Base-by-base conservation (phyloP, 208 protist species). In the Leishmania major region DNA sequence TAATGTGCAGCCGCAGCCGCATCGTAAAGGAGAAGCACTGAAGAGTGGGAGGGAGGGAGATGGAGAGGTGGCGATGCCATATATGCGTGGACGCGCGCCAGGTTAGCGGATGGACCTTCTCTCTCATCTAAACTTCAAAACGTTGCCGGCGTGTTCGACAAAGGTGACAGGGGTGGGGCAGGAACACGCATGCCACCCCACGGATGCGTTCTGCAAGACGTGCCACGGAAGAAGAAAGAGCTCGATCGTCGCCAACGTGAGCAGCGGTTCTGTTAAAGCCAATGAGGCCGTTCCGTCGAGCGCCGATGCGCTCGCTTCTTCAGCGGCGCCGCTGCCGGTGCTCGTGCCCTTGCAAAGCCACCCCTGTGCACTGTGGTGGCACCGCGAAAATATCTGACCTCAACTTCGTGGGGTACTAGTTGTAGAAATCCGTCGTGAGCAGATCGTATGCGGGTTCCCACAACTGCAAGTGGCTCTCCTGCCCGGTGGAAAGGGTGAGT, bases 361-460 rank as follows among this genome's bases (percentile, higher is more conserved):
- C 82, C 71, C 53, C 82, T 15, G 77, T 84, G 67, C 92, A 94
- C 78, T 89, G 75, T 28, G 73, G 77, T 6, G 92, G 92, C 2
- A 94, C 85, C 11, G 49, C 55, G 83, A 95, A 94, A 6, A 91
- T 84, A n/a, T 75, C 78, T 1, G 80, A 77, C 40, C 82, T 78
- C n/a, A 89, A 88, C n/a, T 67, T 51, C 17, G 77, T 79, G 40
- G 89, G 88, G 35, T 93, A 87, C 80, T 90, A 94, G 75, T 94
- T 92, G 78, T 93, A 95, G 79, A 93, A 95, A 80, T 95, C 92
- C 13, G 94, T 82, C 0, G 91, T 95, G 81, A 93, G 82, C 2
- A 90, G 64, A n/a, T 89, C 82, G 51, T 84, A 77, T 0, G 79
- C 75, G 7, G 84, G 72, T 59, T 76, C 49, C 82, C 83, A 90